Evolutionary conservation across 75 land plant genomes (phyloP).

Genomic region (Pinus tabuliformis): DNA sequence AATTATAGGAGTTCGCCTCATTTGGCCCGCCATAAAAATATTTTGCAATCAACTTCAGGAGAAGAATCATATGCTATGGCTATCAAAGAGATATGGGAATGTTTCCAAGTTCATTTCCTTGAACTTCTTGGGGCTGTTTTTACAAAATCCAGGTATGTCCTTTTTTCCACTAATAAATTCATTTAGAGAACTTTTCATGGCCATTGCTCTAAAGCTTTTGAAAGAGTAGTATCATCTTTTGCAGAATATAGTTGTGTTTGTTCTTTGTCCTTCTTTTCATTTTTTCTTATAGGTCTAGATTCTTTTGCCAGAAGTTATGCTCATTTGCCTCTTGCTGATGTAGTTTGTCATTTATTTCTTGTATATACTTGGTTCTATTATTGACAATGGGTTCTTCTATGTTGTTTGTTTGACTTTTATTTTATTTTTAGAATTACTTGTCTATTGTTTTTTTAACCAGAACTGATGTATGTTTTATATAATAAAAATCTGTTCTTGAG

Average conservation of each 20-base stretch:
- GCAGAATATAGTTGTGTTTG: not conserved
- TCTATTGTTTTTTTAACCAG: too few species aligned
- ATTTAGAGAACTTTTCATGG: not conserved
- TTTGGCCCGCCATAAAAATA: not conserved
- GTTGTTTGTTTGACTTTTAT: too few species aligned
- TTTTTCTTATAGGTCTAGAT: not conserved
- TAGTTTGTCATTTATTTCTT: too few species aligned
- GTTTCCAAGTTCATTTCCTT: slow-evolving; percentile 7
- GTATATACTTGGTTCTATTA: too few species aligned
- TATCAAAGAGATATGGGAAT: slow-evolving; percentile 8
- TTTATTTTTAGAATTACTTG: too few species aligned
- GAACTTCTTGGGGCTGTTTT: not conserved
- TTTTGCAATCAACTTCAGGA: not conserved
- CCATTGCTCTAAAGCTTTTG: not conserved
- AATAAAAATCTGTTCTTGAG: too few species aligned
- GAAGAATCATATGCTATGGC: not conserved
- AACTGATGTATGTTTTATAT: too few species aligned
- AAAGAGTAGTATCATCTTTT: not conserved
- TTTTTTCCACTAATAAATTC: too few species aligned
- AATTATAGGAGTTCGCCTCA: not conserved
- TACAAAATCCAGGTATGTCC: not conserved
- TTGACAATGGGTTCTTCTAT: too few species aligned
- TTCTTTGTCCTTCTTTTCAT: not conserved
- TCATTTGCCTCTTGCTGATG: not conserved
- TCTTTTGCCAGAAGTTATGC: not conserved